A percentile compares a stretch with the other conserved stretches of the same genome.
phyloP scores from a whole-genome alignment of 305 asterid genomes.

The Lippia alba region DNA sequence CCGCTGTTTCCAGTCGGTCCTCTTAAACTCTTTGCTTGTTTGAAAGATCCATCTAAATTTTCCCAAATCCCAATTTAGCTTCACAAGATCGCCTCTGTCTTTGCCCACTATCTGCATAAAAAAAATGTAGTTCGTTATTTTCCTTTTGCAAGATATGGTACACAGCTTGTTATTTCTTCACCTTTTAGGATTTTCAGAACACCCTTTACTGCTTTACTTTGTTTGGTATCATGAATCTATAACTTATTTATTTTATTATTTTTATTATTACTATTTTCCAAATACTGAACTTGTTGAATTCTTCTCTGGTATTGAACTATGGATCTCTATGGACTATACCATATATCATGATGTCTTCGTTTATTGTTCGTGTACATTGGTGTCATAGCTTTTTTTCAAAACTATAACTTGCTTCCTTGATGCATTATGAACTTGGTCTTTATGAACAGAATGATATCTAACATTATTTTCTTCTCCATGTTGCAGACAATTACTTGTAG shows the following conservation, averaged over 20 bases:
- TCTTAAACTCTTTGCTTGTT: not conserved
- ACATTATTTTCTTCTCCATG: not conserved
- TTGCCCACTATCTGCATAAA: not conserved
- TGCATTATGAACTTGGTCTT: not conserved
- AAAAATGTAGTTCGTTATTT: not conserved
- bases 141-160: not conserved
- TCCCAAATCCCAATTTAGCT: not conserved
- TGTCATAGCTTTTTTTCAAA: not conserved
- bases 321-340: not conserved
- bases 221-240: constrained; percentile 1
- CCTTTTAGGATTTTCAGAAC: not conserved
- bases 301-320: not conserved
- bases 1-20: too few species aligned
- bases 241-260: not conserved
- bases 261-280: not conserved
- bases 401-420: not conserved
- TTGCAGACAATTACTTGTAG: constrained; percentile 45
- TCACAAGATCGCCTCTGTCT: not conserved
- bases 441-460: not conserved
- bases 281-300: not conserved
- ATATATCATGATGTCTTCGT: not conserved
- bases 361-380: not conserved
- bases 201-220: not conserved
- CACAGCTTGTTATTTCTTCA: not conserved
- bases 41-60: not conserved